A percentile compares a stretch with the other conserved stretches of the same genome.
Conservation (phyloP, 306 rosid genomes). For the Gillenia trifoliata region DNA sequence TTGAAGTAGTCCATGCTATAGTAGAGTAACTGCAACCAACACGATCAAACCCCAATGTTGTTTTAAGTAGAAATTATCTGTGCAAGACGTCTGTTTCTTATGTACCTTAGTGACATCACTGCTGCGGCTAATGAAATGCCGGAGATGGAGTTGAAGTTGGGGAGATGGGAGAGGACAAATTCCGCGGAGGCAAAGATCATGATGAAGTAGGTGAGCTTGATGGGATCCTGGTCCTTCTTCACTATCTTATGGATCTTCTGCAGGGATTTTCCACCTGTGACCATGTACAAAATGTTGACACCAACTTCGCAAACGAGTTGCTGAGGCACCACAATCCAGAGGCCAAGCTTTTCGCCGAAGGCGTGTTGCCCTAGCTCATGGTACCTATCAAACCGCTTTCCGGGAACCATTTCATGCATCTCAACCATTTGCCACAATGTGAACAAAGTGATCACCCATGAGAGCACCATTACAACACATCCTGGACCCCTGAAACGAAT, state of each 20-base stretch:
- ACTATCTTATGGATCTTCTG: slow-evolving; percentile 49
- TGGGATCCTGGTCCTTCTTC: slow-evolving; percentile 29
- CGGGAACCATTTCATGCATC: slow-evolving; percentile 85
- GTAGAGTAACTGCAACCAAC: slow-evolving; percentile 57
- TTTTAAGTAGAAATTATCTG: no score
- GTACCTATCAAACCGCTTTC: slow-evolving; percentile 67
- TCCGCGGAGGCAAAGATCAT: slow-evolving; percentile 76
- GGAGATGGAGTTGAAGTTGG: slow-evolving; percentile 61
- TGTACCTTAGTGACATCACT: slow-evolving; percentile 69
- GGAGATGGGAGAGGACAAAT: slow-evolving; percentile 67
- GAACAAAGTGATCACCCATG: slow-evolving; percentile 67
- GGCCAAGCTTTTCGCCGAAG: slow-evolving; percentile 71
- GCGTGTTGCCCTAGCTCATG: slow-evolving; percentile 79
- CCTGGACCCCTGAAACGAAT: slow-evolving; percentile 63
- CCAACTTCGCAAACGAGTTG: slow-evolving; percentile 61
- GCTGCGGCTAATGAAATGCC: slow-evolving; percentile 74
- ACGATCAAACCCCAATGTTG: neutral
- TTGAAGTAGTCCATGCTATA: slow-evolving; percentile 60
- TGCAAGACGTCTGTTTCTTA: no score
- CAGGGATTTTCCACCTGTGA: slow-evolving; percentile 65
- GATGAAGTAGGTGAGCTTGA: slow-evolving; percentile 59
- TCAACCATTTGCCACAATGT: slow-evolving; percentile 80
- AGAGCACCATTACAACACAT: slow-evolving; percentile 37
- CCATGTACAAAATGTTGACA: slow-evolving; percentile 70
- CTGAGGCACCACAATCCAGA: slow-evolving; percentile 75